Conservation (phyloP, 768 basidiomycete genomes). For the Xanthoconium purpureum region DNA sequence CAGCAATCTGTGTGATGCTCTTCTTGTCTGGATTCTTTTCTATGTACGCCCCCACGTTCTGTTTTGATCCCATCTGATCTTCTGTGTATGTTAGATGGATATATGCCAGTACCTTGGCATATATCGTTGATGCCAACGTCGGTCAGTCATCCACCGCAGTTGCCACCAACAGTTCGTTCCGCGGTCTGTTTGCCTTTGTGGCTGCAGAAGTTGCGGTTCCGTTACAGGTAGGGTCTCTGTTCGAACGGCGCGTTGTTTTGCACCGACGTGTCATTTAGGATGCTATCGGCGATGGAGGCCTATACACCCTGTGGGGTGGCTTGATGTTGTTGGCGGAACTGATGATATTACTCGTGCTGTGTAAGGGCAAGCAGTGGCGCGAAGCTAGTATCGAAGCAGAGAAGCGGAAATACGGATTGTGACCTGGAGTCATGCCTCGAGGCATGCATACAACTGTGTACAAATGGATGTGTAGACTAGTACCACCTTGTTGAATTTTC, state of each 20-base stretch:
- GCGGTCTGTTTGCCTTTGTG: slow-evolving; percentile 66
- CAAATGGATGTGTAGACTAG: too few species aligned
- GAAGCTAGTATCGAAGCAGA: slow-evolving; percentile 46
- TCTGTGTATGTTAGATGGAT: slow-evolving; percentile 41
- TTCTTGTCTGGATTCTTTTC: slow-evolving; percentile 73
- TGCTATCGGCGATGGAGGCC: slow-evolving; percentile 74
- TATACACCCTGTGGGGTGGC: slow-evolving; percentile 61
- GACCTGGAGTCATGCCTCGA: too few species aligned
- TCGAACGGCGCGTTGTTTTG: neutral
- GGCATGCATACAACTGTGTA: too few species aligned
- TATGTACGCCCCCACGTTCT: slow-evolving; percentile 42
- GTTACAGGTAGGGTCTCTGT: slow-evolving; percentile 42
- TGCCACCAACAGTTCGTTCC: slow-evolving; percentile 72
- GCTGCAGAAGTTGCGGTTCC: slow-evolving; percentile 76
- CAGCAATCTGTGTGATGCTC: slow-evolving; percentile 69
- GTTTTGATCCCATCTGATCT: neutral
- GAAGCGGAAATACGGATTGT: slow-evolving; percentile 9
- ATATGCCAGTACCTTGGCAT: slow-evolving; percentile 73
- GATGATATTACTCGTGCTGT: slow-evolving; percentile 57
- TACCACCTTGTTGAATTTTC: too few species aligned
- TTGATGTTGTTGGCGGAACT: slow-evolving; percentile 6
- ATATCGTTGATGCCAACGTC: slow-evolving; percentile 83
- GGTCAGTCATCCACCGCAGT: slow-evolving; percentile 78
- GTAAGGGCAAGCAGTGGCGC: slow-evolving; percentile 63
- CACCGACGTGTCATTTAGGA: slow-evolving; percentile 39